Conservation (phyloP, 805 yeast species). For the Myxozyma kluyveri region DNA sequence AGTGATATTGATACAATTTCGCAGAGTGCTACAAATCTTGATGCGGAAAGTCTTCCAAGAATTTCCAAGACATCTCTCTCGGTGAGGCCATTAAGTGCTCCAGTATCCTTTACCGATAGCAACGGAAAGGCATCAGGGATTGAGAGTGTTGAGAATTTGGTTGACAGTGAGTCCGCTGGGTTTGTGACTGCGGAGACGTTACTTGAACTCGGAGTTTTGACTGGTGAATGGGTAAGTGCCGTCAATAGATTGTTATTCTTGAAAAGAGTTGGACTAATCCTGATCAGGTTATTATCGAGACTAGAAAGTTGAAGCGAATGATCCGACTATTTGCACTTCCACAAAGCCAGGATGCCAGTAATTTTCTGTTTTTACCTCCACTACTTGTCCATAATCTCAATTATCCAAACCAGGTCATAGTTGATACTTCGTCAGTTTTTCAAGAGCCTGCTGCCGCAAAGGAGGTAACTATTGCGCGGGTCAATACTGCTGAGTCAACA, state of each 20-base stretch:
- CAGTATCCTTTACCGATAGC: not conserved
- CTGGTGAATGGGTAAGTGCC: conserved; percentile 59
- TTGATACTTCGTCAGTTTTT: conserved; percentile 3
- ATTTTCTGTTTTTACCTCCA: conserved; percentile 58
- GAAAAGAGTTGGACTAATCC: too few relatives aligned
- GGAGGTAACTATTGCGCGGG: conserved; percentile 61
- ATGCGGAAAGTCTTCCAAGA: not conserved
- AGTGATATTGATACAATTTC: too few relatives aligned
- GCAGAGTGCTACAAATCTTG: not conserved
- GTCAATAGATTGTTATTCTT: too few relatives aligned
- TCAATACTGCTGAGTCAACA: conserved; percentile 67
- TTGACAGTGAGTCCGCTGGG: conserved; percentile 49
- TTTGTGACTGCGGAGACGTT: conserved; percentile 52
- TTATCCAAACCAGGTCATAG: conserved; percentile 36
- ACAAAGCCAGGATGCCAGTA: conserved; percentile 42
- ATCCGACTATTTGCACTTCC: conserved; percentile 63
- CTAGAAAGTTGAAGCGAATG: conserved; percentile 31
- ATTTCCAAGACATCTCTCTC: not conserved
- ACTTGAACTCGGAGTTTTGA: conserved; percentile 57
- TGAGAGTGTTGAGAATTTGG: conserved; percentile 30
- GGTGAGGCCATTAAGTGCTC: not conserved
- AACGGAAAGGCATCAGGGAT: not conserved
- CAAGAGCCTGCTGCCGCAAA: conserved; percentile 50
- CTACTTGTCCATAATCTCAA: conserved; percentile 52
- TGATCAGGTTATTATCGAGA: conserved; percentile 8